A percentile compares a stretch with the other conserved stretches of the same genome.
These are phyloP conservation scores for Forsythia suspensa DNA, from an alignment of 257 asterid genomes.

Conservation along the genomic window DNA sequence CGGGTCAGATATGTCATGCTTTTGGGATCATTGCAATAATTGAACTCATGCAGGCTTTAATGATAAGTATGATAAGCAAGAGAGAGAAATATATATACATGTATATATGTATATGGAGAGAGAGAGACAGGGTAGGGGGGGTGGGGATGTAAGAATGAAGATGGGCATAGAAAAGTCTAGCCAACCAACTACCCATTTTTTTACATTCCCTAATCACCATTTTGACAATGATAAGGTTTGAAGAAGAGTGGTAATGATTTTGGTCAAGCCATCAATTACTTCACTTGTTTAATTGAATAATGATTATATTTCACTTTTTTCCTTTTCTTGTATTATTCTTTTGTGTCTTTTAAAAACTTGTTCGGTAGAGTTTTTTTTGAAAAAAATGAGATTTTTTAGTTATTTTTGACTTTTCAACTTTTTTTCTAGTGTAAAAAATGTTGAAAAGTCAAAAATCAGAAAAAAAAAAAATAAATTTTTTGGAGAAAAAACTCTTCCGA, in stretches of 20 bases:
- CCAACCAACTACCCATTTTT: background rate
- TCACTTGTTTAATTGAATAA: constrained; percentile 11
- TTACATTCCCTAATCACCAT: background rate
- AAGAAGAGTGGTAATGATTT: constrained; percentile 19
- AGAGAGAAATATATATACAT: background rate
- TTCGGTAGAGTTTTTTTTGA: too few species aligned
- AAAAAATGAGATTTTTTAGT: too few species aligned
- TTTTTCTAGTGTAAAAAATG: too few species aligned
- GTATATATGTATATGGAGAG: background rate
- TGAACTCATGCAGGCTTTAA: constrained; percentile 73
- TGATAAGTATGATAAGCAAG: constrained; percentile 38
- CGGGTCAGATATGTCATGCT: constrained; percentile 69
- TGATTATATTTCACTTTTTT: constrained; percentile 27
- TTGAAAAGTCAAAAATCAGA: too few species aligned
- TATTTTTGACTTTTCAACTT: too few species aligned
- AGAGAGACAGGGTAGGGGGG: background rate
- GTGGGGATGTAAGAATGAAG: background rate
- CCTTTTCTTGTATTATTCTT: too few species aligned
- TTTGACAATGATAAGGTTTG: constrained; percentile 21
- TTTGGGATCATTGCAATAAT: constrained; percentile 85
- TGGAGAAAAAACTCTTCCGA: too few species aligned
- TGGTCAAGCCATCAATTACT: constrained; percentile 40
- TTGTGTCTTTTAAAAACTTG: too few species aligned
- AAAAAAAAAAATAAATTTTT: too few species aligned
- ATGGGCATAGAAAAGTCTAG: background rate